Conservation (phyloP, 495 filamentous ascomycete species). For the Penicillium pulvis region DNA sequence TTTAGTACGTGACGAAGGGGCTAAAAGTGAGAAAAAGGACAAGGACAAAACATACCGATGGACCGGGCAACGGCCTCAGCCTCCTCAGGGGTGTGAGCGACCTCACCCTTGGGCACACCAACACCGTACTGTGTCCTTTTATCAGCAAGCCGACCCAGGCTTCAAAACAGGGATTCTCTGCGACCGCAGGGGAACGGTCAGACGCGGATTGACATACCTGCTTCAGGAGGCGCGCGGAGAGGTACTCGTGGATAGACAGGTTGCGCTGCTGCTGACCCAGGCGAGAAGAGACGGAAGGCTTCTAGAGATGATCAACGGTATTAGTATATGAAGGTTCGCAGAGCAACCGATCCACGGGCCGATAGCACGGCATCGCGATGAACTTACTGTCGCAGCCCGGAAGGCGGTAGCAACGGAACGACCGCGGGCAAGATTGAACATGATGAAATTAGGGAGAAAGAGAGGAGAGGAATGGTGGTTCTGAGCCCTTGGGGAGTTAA, state of each 20-base stretch:
- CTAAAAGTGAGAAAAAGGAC: slow-evolving; percentile 4
- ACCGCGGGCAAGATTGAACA: slow-evolving; percentile 76
- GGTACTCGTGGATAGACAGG: slow-evolving; percentile 96
- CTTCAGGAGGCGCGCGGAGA: slow-evolving; percentile 86
- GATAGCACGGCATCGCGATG: slow-evolving; percentile 19
- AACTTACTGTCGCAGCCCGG: slow-evolving; percentile 61
- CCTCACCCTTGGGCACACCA: slow-evolving; percentile 84
- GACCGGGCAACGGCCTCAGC: slow-evolving; percentile 88
- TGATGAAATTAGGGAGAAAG: slow-evolving; percentile 38
- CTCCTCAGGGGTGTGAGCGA: slow-evolving; percentile 80
- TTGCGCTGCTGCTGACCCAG: slow-evolving; percentile 68
- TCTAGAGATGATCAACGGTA: slow-evolving; percentile 30
- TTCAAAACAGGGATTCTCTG: slow-evolving; percentile 22
- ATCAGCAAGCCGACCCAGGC: slow-evolving; percentile 26
- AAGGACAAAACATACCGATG: slow-evolving; percentile 59
- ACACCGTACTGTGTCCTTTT: slow-evolving; percentile 75
- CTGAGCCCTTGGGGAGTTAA: slow-evolving; percentile 14
- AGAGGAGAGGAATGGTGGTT: slow-evolving; percentile 27
- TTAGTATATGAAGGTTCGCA: slow-evolving; percentile 3
- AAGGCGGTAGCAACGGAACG: slow-evolving; percentile 67
- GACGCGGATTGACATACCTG: slow-evolving; percentile 57
- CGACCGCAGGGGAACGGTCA: slow-evolving; percentile 23
- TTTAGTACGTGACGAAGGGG: slow-evolving; percentile 28
- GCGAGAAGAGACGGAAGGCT: slow-evolving; percentile 50
- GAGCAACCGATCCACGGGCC: slow-evolving; percentile 17